Percentiles rank a stretch among this genome's conserved stretches.
Evolutionary conservation across 805 yeast species (phyloP).

Genomic region (Nematodospora valgi): DNA sequence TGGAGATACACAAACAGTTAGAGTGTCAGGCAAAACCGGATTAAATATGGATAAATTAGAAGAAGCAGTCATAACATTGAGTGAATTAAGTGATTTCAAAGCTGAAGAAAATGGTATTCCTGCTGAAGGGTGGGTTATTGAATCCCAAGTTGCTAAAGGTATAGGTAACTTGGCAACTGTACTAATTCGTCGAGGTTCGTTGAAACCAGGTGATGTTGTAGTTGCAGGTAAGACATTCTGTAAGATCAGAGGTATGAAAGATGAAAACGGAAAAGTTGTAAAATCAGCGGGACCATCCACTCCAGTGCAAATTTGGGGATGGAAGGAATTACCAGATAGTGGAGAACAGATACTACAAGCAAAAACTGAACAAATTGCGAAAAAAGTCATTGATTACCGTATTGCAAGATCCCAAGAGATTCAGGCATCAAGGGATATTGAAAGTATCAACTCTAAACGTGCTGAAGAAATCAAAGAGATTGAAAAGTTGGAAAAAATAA

Average conservation of each 20-base stretch:
- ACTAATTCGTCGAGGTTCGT: constrained; percentile 72
- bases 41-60: constrained; percentile 85
- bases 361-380: constrained; percentile 68
- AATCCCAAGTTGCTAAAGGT: constrained; percentile 77
- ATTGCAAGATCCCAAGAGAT: constrained; percentile 48
- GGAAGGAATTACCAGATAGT: constrained; percentile 90
- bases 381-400: constrained; percentile 68
- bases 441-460: constrained; percentile 65
- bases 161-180: constrained; percentile 85
- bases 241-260: constrained; percentile 72
- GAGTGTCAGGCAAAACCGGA: constrained; percentile 87
- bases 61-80: constrained; percentile 79
- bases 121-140: constrained; percentile 86
- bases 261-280: constrained; percentile 65
- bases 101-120: constrained; percentile 51
- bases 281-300: constrained; percentile 78
- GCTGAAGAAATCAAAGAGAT: constrained; percentile 50
- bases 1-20: constrained; percentile 88
- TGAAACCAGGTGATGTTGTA: constrained; percentile 65
- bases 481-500: constrained; percentile 49
- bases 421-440: constrained; percentile 63
- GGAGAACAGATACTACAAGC: constrained; percentile 85
- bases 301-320: constrained; percentile 89
- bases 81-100: constrained; percentile 78
- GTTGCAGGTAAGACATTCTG: constrained; percentile 89